Evolutionary conservation across 2,329 filamentous ascomycete species (phyloP).

Genomic region (Colletotrichum cuscutae): DNA sequence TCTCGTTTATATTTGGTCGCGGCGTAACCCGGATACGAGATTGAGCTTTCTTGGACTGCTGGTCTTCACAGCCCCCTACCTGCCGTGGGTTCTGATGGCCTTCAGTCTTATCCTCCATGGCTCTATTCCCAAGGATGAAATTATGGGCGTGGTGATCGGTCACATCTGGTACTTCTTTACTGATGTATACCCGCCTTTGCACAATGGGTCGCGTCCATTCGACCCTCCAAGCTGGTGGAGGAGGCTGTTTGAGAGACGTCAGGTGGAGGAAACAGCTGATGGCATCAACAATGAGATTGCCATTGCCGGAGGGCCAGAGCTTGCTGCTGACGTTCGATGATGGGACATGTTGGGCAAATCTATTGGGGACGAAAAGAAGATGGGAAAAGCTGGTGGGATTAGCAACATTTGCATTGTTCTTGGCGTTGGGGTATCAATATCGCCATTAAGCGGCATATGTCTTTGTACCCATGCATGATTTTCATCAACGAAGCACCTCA

Average conservation of each 20-base stretch:
- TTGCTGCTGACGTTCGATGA: constrained; percentile 33
- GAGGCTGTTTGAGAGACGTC: constrained; percentile 78
- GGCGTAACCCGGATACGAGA: constrained; percentile 90
- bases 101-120: constrained; percentile 94
- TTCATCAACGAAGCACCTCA: background rate
- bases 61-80: constrained; percentile 91
- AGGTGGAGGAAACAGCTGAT: constrained; percentile 58
- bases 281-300: constrained; percentile 72
- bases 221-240: constrained; percentile 94
- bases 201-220: constrained; percentile 84
- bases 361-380: background rate
- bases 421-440: constrained; percentile 14
- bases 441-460: background rate
- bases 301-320: constrained; percentile 58
- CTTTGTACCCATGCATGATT: background rate
- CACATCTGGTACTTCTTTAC: constrained; percentile 99
- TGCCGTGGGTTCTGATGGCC: constrained; percentile 94
- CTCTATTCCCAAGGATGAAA: constrained; percentile 91
- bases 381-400: background rate
- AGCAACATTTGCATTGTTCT: constrained; percentile 9
- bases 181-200: constrained; percentile 93
- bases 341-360: background rate
- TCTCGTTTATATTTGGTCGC: constrained; percentile 97
- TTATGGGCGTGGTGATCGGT: constrained; percentile 93
- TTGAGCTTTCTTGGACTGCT: constrained; percentile 90